A percentile compares a stretch with the other conserved stretches of the same genome.
These are phyloP conservation scores for Annulohypoxylon truncatum DNA, from an alignment of 2,329 filamentous ascomycete genomes.

Conservation along the genomic window DNA sequence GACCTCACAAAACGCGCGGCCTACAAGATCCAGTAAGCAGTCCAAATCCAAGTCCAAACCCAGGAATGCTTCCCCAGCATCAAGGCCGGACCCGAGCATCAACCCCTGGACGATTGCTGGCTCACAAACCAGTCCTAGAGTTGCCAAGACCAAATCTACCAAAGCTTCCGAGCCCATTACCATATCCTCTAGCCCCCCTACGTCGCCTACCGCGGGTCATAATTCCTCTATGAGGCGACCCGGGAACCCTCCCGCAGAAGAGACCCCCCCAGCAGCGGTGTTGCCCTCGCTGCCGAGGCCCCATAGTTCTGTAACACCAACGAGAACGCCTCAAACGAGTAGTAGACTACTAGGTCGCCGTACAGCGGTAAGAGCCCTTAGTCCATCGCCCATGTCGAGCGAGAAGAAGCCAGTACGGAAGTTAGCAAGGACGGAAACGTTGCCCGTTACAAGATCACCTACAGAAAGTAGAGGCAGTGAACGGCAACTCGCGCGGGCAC, in stretches of 20 bases:
- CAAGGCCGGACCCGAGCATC: conserved; percentile 43
- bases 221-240: conserved; percentile 38
- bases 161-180: conserved; percentile 54
- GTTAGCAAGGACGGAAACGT: conserved; percentile 47
- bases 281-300: conserved; percentile 28
- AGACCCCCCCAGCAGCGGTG: neutral
- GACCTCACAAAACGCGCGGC: conserved; percentile 29
- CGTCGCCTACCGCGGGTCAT: conserved; percentile 48
- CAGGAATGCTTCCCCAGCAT: conserved; percentile 40
- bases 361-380: conserved; percentile 17
- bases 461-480: neutral
- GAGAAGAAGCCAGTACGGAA: conserved; percentile 42
- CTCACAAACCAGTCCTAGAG: conserved; percentile 59
- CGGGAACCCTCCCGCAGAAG: neutral
- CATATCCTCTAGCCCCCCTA: conserved; percentile 59
- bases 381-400: conserved; percentile 34
- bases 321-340: neutral
- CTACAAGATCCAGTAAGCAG: conserved; percentile 48
- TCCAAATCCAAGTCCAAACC: conserved; percentile 43
- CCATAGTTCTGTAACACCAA: conserved; percentile 37
- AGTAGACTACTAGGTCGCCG: neutral
- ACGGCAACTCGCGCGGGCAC: conserved; percentile 37
- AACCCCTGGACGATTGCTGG: conserved; percentile 56
- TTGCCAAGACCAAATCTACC: conserved; percentile 36
- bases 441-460: conserved; percentile 34